Conservation (phyloP, 2,329 filamentous ascomycete genomes). For the Emmonsiellopsis sp. region DNA sequence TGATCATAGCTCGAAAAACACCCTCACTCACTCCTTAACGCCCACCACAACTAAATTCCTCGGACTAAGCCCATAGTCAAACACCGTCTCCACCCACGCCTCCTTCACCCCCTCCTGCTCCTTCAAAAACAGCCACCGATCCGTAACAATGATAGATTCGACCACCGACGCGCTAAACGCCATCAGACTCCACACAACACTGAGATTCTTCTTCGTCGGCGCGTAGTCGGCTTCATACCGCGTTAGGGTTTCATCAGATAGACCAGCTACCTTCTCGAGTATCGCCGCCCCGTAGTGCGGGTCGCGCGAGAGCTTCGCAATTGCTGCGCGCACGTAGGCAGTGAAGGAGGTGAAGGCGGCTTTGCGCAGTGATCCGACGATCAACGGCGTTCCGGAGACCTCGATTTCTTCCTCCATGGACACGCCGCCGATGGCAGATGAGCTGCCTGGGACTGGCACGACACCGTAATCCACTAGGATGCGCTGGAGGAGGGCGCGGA, state of each 20-base stretch:
- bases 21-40: constrained; percentile 52
- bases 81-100: constrained; percentile 88
- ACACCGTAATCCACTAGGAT: constrained; percentile 83
- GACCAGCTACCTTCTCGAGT: constrained; percentile 51
- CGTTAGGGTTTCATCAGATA: constrained; percentile 68
- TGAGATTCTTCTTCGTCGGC: constrained; percentile 67
- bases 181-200: constrained; percentile 89
- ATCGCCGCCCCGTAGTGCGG: constrained; percentile 53
- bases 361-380: constrained; percentile 78
- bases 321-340: constrained; percentile 69
- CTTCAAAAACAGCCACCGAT: constrained; percentile 77
- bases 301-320: constrained; percentile 61
- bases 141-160: constrained; percentile 81
- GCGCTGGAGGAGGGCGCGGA: constrained; percentile 77
- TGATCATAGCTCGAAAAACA: too few species aligned
- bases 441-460: constrained; percentile 46
- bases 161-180: constrained; percentile 84
- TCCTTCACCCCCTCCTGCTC: constrained; percentile 67
- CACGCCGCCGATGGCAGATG: constrained; percentile 17
- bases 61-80: constrained; percentile 78
- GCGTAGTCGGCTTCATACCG: constrained; percentile 58
- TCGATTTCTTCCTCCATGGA: constrained; percentile 13
- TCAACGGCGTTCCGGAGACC: constrained; percentile 58
- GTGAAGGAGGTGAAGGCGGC: constrained; percentile 65
- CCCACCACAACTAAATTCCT: constrained; percentile 90